Conservation (phyloP, 345 rosid genomes). For the Heritiera fomes region DNA sequence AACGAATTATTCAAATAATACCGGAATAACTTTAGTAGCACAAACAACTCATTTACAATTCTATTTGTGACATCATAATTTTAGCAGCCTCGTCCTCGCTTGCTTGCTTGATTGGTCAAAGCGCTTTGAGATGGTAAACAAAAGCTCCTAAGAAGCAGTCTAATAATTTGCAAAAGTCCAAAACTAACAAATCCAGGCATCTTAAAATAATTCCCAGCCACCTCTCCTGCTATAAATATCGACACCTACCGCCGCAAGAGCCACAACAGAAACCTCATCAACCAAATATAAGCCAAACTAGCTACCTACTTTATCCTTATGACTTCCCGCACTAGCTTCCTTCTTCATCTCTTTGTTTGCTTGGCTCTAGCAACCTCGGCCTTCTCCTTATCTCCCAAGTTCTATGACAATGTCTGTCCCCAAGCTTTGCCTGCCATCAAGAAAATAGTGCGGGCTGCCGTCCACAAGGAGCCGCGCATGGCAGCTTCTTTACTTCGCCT, state of each 20-base stretch:
- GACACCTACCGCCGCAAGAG: not conserved
- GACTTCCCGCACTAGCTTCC: not conserved
- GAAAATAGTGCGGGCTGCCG: constrained; percentile 37
- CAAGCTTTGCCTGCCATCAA: constrained; percentile 38
- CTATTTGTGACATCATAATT: too few species aligned
- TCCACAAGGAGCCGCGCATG: constrained; percentile 48
- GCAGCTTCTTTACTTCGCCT: constrained; percentile 59
- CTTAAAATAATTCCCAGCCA: not conserved
- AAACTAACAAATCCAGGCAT: not conserved
- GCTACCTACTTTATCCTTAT: not conserved
- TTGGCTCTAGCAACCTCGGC: constrained; percentile 20
- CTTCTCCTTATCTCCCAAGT: constrained; percentile 41
- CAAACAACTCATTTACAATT: too few species aligned
- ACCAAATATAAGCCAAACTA: not conserved
- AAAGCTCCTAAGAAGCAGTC: not conserved
- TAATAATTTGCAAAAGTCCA: not conserved
- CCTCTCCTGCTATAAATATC: not conserved
- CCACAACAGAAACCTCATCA: not conserved
- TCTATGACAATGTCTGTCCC: constrained; percentile 55
- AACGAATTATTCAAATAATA: too few species aligned
- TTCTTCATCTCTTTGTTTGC: constrained; percentile 18
- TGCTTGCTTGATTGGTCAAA: not conserved
- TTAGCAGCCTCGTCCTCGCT: too few species aligned
- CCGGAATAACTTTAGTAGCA: too few species aligned
- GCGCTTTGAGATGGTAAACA: not conserved